A percentile compares a stretch with the other conserved stretches of the same genome.
Evolutionary conservation across 768 basidiomycete species (phyloP).

Genomic region (Dacryopinax primogenitus): DNA sequence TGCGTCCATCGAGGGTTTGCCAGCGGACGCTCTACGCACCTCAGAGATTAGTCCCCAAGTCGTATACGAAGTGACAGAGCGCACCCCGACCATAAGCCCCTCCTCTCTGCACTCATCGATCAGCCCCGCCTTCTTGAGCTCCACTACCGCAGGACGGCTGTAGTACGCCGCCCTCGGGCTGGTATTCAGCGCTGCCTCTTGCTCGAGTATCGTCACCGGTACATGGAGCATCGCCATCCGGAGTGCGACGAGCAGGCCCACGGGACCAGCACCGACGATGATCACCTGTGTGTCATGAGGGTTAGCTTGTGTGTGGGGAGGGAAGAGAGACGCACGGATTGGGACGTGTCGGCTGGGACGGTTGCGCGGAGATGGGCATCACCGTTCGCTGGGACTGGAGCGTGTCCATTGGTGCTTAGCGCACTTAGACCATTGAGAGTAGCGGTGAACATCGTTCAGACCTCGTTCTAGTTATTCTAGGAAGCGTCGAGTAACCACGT

Average conservation of each 20-base stretch:
- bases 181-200: background rate
- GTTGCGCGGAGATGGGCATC: background rate
- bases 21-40: background rate
- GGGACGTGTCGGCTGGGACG: background rate
- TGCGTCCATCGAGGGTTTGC: conserved; percentile 1
- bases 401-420: background rate
- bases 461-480: background rate
- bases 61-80: background rate
- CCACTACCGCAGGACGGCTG: background rate
- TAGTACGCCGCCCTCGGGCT: background rate
- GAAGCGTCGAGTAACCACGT: background rate
- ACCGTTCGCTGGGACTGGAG: background rate
- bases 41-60: background rate
- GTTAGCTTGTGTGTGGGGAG: background rate
- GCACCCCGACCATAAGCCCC: background rate
- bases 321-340: background rate
- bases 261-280: conserved; percentile 3
- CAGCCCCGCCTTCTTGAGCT: conserved; percentile 4
- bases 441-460: background rate
- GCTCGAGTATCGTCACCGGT: background rate
- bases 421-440: background rate
- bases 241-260: background rate
- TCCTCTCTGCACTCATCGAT: background rate
- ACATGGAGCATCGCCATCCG: conserved; percentile 2
- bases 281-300: background rate